Percentiles rank a stretch among this genome's conserved stretches.
These are phyloP conservation scores for Melocanna baccifera DNA, from an alignment of 176 grass and related monocot genomes.

Conservation along the genomic window DNA sequence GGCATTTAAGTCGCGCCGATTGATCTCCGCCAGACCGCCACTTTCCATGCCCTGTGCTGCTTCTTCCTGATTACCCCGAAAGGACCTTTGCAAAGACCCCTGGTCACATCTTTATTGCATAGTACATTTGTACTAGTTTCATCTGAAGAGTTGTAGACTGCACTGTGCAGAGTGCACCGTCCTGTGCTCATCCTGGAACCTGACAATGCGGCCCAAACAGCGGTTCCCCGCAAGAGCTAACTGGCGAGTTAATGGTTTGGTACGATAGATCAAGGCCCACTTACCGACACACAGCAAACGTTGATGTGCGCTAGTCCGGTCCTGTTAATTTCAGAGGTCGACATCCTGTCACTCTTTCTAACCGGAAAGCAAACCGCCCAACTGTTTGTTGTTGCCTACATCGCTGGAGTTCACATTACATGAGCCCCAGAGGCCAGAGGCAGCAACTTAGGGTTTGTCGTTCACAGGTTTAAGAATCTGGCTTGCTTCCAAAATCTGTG, in stretches of 20 bases:
- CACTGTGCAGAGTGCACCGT: not conserved
- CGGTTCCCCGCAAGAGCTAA: conserved; percentile 16
- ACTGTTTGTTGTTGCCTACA: not conserved
- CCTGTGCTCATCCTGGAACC: not conserved
- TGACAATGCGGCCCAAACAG: not conserved
- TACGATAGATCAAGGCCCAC: not conserved
- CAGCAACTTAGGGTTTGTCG: not conserved
- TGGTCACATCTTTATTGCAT: not conserved
- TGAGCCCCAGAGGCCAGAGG: not conserved
- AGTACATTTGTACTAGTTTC: no score
- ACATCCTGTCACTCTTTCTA: conserved; percentile 25
- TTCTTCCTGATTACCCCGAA: not conserved
- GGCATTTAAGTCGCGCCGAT: not conserved
- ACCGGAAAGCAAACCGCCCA: not conserved
- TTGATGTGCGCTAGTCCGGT: conserved; percentile 12
- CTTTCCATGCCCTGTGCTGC: not conserved
- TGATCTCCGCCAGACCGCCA: not conserved
- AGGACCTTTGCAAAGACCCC: not conserved
- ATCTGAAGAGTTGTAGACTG: not conserved
- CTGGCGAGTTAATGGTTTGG: not conserved
- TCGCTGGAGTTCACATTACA: not conserved
- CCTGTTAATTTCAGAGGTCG: conserved; percentile 13
- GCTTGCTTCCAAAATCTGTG: not conserved
- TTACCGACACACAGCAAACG: conserved; percentile 13
- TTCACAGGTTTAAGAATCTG: not conserved